Evolutionary conservation across 305 asterid genomes (phyloP).

Genomic region (Salvia sclarea): DNA sequence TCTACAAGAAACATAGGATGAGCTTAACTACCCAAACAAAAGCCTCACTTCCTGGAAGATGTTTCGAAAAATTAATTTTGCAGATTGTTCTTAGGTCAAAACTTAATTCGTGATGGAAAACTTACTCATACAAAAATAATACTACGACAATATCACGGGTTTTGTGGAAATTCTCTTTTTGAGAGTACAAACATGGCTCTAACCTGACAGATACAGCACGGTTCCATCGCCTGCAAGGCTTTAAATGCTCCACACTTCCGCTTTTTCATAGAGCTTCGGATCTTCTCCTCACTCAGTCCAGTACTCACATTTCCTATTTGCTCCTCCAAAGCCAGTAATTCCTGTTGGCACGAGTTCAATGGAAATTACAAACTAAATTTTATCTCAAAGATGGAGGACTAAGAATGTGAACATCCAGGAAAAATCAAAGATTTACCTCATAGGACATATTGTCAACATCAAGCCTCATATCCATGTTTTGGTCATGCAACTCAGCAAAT

Average conservation of each 20-base stretch:
- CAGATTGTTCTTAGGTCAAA: background rate
- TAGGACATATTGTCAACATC: conserved; percentile 76
- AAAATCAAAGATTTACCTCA: conserved; percentile 51
- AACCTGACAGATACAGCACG: conserved; percentile 94
- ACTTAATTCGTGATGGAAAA: background rate
- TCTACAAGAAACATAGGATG: background rate
- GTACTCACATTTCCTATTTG: conserved; percentile 81
- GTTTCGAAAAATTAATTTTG: background rate
- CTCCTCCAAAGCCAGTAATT: conserved; percentile 81
- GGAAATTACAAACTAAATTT: background rate
- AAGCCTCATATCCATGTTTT: conserved; percentile 66
- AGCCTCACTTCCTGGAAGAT: background rate
- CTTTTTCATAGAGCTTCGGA: conserved; percentile 51
- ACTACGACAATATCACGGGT: background rate
- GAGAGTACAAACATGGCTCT: background rate
- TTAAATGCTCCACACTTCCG: conserved; percentile 37
- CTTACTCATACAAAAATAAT: background rate
- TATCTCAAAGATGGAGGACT: background rate
- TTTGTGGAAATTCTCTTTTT: background rate
- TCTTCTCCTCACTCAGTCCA: conserved; percentile 70
- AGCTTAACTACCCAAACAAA: background rate
- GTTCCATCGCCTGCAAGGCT: conserved; percentile 43
- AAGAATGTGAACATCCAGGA: background rate
- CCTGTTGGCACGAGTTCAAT: conserved; percentile 43
- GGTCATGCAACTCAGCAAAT: conserved; percentile 58